phyloP scores from a whole-genome alignment of 768 basidiomycete species.

The Mycena polygramma region DNA sequence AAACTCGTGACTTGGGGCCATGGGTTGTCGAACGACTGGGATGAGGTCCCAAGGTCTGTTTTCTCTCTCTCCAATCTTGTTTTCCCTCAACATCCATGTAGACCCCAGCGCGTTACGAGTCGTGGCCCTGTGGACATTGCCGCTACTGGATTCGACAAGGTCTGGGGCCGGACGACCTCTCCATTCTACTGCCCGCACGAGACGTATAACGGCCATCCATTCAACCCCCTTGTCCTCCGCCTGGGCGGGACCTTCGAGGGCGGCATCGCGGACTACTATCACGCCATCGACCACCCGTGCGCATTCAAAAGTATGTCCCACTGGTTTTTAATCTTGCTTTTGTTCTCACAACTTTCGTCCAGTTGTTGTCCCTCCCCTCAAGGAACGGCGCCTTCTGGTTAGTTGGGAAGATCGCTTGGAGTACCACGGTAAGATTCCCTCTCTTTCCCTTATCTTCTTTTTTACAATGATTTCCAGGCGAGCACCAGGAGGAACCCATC shows the following conservation, averaged over 20 bases:
- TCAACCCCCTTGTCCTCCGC: not conserved
- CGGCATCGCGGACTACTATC: not conserved
- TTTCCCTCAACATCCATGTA: not conserved
- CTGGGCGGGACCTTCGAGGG: not conserved
- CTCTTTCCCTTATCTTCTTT: not conserved
- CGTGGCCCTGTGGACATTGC: not conserved
- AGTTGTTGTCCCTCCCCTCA: slow-evolving; percentile 6
- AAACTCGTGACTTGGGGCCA: not conserved
- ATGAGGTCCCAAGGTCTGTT: not conserved
- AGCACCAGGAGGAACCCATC: not conserved
- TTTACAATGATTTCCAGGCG: not conserved
- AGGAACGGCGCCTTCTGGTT: not conserved
- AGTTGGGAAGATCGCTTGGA: not conserved
- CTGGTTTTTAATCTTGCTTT: too few relatives aligned
- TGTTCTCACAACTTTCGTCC: not conserved
- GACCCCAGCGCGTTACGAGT: not conserved
- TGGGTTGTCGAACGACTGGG: not conserved
- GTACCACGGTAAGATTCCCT: not conserved
- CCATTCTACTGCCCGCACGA: slow-evolving; percentile 10
- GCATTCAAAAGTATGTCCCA: not conserved
- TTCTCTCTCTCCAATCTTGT: too few relatives aligned
- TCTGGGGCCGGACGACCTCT: not conserved
- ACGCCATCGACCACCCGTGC: slow-evolving; percentile 1
- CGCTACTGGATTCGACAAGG: not conserved
- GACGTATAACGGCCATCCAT: not conserved